Conservation (phyloP, 495 filamentous ascomycete species). For the Evernia prunastri region DNA sequence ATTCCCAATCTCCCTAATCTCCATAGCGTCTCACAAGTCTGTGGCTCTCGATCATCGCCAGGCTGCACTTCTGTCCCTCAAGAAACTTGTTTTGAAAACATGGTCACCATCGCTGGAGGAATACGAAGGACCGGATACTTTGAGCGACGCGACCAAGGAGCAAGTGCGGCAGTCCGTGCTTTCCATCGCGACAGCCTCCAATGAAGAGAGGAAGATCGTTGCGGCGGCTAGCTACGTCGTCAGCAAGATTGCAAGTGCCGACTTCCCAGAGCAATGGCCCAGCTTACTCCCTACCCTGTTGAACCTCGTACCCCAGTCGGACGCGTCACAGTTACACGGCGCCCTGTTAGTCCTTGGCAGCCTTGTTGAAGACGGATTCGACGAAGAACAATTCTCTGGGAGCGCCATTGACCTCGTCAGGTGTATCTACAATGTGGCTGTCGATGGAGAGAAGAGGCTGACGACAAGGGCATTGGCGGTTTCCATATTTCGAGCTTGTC, state of each 20-base stretch:
- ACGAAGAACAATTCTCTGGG: conserved; percentile 87
- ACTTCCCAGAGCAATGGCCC: conserved; percentile 93
- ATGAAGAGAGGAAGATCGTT: conserved; percentile 79
- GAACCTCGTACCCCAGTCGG: conserved; percentile 63
- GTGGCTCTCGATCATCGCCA: conserved; percentile 71
- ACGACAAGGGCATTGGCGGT: conserved; percentile 76
- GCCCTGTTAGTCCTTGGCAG: conserved; percentile 82
- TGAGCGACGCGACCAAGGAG: conserved; percentile 60
- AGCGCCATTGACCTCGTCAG: conserved; percentile 78
- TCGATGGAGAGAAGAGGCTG: conserved; percentile 63
- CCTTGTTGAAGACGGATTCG: conserved; percentile 85
- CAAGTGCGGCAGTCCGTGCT: conserved; percentile 64
- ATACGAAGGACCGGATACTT: conserved; percentile 49
- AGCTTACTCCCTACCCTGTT: conserved; percentile 74
- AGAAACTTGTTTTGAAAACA: conserved; percentile 68
- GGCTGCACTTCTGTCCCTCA: conserved; percentile 70
- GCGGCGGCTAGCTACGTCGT: conserved; percentile 82
- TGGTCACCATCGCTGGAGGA: conserved; percentile 69
- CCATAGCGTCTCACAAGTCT: conserved; percentile 67
- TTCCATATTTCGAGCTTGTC: conserved; percentile 79
- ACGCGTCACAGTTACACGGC: conserved; percentile 74
- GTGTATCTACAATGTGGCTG: conserved; percentile 72
- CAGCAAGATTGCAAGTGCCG: conserved; percentile 86
- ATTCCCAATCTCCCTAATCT: conserved; percentile 69
- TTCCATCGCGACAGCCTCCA: conserved; percentile 64